Evolutionary conservation across 805 yeast species (phyloP), one percentile per base, ranked within the genome.

Genomic region (Candida patagonica): DNA sequence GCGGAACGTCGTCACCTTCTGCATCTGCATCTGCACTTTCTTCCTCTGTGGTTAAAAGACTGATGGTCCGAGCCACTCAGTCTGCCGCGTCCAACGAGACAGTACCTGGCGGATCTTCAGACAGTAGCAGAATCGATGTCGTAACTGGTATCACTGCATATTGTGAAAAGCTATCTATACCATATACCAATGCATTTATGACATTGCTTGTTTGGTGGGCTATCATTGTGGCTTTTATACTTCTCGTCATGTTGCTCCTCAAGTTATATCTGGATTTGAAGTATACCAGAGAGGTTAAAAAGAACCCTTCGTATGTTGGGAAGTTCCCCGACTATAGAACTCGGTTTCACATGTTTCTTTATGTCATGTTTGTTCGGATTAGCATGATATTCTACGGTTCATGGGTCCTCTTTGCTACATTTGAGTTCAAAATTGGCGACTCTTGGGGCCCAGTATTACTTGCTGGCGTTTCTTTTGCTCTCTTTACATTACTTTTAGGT

Each of bases 181-280:
- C 63, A 7, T 40, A 44, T 26, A 53, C 61, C 13, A 57, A 59
- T 41, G 51, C 59, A 9, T 59, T 59, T 41, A 42, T 53, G 46
- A 56, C 60, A 5, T 44, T 53, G 4, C 43, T 59, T 19, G 43
- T 60, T 13, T 60, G 60, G 56, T 60, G 56, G 50, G 47, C 50
- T 6, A 52, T 60, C 19, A 41, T 51, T 21, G 37, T 59, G 35
- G 59, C 46, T 6, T 50, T 41, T 1, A 42, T 54, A 12, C 30
- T 55, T 5, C 40, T 43, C 5, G 37, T 42, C 12, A 46, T 57
- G 23, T 33, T 58, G 26, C 33, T 37, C n/a, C 45, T 59, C 46
- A 48, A 56, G 31, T 29, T 53, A 4, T 33, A 41, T 13, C 44
- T 58, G 9, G 60, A 56, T 24, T 22, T 54, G 7, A 42, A 47